Base-by-base conservation (phyloP, 2,329 filamentous ascomycete species). In the Colletotrichum sp. region DNA sequence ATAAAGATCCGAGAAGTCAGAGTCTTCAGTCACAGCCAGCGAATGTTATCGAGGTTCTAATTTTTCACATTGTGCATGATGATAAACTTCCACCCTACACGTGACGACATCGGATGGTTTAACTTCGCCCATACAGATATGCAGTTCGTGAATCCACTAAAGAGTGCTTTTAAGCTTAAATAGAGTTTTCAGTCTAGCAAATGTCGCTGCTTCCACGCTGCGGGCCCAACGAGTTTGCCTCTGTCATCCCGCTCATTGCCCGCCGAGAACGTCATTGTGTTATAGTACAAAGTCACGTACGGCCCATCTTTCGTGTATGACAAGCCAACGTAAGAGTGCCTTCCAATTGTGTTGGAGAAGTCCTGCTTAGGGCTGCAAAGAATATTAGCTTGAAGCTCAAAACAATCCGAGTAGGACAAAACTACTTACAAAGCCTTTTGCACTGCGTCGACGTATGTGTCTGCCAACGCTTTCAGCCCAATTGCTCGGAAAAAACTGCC, bases 211-310 rank as follows among this genome's bases (percentile, higher is more conserved):
- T 57, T 71, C 72, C 63, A 66, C 12, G 72, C 72, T 6, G 72
- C 72, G 24, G 72, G 72, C 6, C 72, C 72, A 44, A 75, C 72
- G 7, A 75, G 72, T 34, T 63, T 75, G 15, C 72, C 72, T 7
- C 30, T 10, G 4, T 4, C 15, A 21, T 75, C 52, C 36, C 72
- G 28, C 39, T 75, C 72, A 21, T 75, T 18, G 1, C 72, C 72
- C 18, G 39, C 18, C 2, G 72, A 75, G 21, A 68, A 75, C 3
- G 72, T 75, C 72, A 75, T 75, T 3, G 69, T 75, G 39, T 75
- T 75, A 8, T 75, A 75, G 63, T 75, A 75, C 30, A 75, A 39
- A 10, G 72, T 75, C 10, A 75, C 39, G 7, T 75, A 75, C 5
- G 69, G 72, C 10, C 72, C 72, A 7, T 36, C 21, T 39, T 75